These are phyloP conservation scores for Plasmodium vivax DNA, from an alignment of 169 alveolate genomes.

Conservation along the genomic window DNA sequence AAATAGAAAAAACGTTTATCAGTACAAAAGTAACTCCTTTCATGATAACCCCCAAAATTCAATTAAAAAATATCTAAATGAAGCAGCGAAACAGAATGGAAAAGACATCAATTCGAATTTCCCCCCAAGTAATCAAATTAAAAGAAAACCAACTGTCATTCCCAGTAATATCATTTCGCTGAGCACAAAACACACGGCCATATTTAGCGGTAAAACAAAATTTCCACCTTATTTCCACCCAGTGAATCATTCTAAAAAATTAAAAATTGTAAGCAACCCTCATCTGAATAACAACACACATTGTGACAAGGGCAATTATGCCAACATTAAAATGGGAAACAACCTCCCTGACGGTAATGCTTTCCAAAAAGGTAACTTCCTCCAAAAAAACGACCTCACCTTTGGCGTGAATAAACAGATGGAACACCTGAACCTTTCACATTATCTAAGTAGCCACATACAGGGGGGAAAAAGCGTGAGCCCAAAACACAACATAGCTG, in stretches of 20 bases:
- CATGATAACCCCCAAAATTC: neutral
- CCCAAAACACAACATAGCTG: neutral
- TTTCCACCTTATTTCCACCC: neutral
- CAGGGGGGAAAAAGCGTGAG: neutral
- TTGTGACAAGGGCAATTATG: neutral
- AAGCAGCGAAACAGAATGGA: neutral
- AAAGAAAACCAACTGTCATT: neutral
- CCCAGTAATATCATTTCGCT: neutral
- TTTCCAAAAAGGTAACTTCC: neutral
- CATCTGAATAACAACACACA: neutral
- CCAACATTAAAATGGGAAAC: neutral
- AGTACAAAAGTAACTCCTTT: neutral
- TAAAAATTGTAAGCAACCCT: neutral
- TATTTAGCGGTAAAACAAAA: neutral
- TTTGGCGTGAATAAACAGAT: conserved; percentile 6
- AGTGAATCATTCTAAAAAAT: neutral
- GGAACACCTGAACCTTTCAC: conserved; percentile 7
- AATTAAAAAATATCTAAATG: neutral
- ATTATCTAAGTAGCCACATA: neutral
- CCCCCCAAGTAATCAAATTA: neutral
- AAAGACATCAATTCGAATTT: neutral
- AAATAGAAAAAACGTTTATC: neutral
- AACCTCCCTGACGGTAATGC: neutral
- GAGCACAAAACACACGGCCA: neutral
- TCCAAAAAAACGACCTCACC: neutral